Evolutionary conservation across 768 basidiomycete genomes (phyloP).

Genomic region (Tylopilus cervinicoccineus): DNA sequence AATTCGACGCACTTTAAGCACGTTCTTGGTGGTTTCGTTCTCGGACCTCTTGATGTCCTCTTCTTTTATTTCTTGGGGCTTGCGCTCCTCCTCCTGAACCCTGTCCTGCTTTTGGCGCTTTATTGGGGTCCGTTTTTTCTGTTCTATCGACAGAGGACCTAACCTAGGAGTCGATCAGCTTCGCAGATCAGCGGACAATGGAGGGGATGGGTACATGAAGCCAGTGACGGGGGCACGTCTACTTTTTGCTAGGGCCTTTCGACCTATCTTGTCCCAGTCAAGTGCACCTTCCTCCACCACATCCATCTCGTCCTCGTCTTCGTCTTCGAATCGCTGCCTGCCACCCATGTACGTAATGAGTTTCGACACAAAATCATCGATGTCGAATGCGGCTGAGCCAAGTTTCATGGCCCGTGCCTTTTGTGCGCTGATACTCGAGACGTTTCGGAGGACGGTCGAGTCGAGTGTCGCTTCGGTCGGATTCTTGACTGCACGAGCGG

Average conservation of each 20-base stretch:
- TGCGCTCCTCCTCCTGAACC: conserved; percentile 59
- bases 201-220: conserved; percentile 67
- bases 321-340: conserved; percentile 43
- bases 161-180: conserved; percentile 55
- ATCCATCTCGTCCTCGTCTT: conserved; percentile 51
- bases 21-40: conserved; percentile 90
- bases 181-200: not conserved
- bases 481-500: conserved; percentile 53
- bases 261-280: conserved; percentile 85
- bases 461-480: conserved; percentile 91
- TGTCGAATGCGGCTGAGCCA: conserved; percentile 83
- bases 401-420: conserved; percentile 92
- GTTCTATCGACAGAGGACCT: conserved; percentile 84
- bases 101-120: conserved; percentile 72
- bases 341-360: conserved; percentile 77
- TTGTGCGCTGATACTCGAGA: conserved; percentile 74
- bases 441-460: conserved; percentile 72
- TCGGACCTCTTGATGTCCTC: conserved; percentile 79
- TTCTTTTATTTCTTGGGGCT: conserved; percentile 78
- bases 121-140: conserved; percentile 61
- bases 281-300: conserved; percentile 47
- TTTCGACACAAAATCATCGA: conserved; percentile 84
- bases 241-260: conserved; percentile 77
- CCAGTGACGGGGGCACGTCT: conserved; percentile 76
- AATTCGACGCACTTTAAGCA: conserved; percentile 52